Conservation (phyloP, 257 asterid genomes). For the Nyctanthes arbortristis region DNA sequence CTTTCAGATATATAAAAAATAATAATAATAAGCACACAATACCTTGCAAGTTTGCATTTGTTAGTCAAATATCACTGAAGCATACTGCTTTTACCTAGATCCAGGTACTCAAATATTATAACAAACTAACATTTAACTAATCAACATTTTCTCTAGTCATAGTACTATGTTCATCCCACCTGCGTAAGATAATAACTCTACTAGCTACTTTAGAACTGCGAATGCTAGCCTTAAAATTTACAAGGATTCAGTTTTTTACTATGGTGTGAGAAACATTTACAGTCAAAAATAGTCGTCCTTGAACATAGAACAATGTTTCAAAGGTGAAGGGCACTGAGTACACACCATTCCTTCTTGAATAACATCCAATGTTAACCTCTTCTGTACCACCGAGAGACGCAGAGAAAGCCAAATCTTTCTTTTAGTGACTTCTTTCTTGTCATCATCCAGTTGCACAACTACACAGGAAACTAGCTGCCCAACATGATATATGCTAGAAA, state of each 20-base stretch:
- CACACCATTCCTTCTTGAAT: conserved; percentile 97
- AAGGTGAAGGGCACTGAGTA: conserved; percentile 1
- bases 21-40: neutral
- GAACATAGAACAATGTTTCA: conserved; percentile 10
- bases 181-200: neutral
- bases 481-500: conserved; percentile 63
- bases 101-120: neutral
- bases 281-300: conserved; percentile 12
- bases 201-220: neutral
- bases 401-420: conserved; percentile 94
- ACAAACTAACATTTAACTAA: neutral
- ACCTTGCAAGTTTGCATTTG: neutral
- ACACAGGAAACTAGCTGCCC: conserved; percentile 93
- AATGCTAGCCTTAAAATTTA: neutral
- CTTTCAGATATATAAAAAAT: neutral
- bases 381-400: conserved; percentile 71
- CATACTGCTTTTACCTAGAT: neutral
- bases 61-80: neutral
- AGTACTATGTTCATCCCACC: neutral
- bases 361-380: conserved; percentile 67
- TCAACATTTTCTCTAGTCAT: neutral
- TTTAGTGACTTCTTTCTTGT: conserved; percentile 72
- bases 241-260: neutral
- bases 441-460: conserved; percentile 78
- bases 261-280: neutral